Evolutionary conservation across 306 rosid species (phyloP), one percentile per base, ranked within the genome.

Genomic region (Cicer arietinum): DNA sequence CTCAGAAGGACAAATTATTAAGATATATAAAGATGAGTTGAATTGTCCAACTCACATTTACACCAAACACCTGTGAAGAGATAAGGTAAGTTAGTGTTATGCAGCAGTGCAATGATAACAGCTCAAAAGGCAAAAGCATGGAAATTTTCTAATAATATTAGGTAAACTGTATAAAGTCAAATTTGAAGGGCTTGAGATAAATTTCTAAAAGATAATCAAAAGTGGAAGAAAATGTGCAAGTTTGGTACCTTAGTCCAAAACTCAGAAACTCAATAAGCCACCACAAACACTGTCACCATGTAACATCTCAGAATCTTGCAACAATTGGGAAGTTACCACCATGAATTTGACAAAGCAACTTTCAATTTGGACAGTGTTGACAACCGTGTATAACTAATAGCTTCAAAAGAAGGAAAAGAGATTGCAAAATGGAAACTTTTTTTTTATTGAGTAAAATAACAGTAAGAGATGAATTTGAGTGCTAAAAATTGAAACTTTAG

Each of bases 191-290:
- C 2, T 11, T 59, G 17, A 30, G 35, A 60, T 1, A 35, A 60
- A 44, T 6, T 8, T 46, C 60, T 58, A 62, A 51, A 41, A 77
- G 10, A 45, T 5, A 79, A 67, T 41, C 67, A 69, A 68, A 71
- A 7, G 59, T 7, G 69, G 79, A 71, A 80, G 48, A 40, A 48
- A 82, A 52, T 35, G 30, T 5, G 4, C n/a, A 67, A 63, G 78
- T 74, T 50, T 61, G 67, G 80, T 85, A 87, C 92, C 90, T 82
- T 84, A 47, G 79, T 80, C 85, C 76, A 80, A 83, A 66, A 39
- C 83, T 73, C 66, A 59, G 72, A 80, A 76, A 59, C 75, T 78
- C 80, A 83, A 83, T 48, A 47, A 78, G 81, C 85, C 42, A 39
- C 82, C 67, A 70, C 42, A 30, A 30, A 75, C 62, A 76, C 63